Evolutionary conservation across 768 basidiomycete species (phyloP).

Genomic region (Russula virescens): DNA sequence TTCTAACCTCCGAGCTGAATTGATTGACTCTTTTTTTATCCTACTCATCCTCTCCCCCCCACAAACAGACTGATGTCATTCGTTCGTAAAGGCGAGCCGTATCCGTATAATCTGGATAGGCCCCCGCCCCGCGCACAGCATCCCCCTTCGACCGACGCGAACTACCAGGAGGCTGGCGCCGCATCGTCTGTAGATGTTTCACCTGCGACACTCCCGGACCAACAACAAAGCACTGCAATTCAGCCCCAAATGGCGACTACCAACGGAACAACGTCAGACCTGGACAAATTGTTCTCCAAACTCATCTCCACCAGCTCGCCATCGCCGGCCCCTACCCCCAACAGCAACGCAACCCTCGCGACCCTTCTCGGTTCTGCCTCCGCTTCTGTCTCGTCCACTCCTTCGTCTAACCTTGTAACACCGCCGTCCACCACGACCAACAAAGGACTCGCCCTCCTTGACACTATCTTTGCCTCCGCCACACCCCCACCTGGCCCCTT

Average conservation of each 20-base stretch:
- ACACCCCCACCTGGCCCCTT: conserved; percentile 26
- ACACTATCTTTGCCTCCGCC: conserved; percentile 73
- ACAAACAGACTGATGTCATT: conserved; percentile 42
- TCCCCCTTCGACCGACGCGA: conserved; percentile 32
- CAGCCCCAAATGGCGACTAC: conserved; percentile 1
- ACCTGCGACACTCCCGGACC: not conserved
- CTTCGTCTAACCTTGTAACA: conserved; percentile 13
- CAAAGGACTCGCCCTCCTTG: conserved; percentile 52
- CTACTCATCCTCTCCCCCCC: too few relatives aligned
- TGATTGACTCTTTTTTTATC: too few relatives aligned
- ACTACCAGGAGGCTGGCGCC: not conserved
- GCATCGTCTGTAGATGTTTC: not conserved
- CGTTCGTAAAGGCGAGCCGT: conserved; percentile 59
- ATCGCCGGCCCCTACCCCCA: conserved; percentile 26
- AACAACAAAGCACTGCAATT: conserved; percentile 1
- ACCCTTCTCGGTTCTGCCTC: conserved; percentile 40
- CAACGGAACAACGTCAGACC: conserved; percentile 32
- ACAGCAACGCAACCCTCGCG: conserved; percentile 38
- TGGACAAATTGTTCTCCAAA: conserved; percentile 43
- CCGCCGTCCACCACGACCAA: conserved; percentile 29
- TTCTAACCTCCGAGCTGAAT: not conserved
- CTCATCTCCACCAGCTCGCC: conserved; percentile 29
- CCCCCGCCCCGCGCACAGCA: conserved; percentile 50
- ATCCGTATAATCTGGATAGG: conserved; percentile 67
- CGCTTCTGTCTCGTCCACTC: conserved; percentile 20